Percentiles rank a stretch among this genome's conserved stretches.
These are phyloP conservation scores for Cutaneotrichosporon arboriforme DNA, from an alignment of 1,284 basidiomycete species.

Conservation along the genomic window DNA sequence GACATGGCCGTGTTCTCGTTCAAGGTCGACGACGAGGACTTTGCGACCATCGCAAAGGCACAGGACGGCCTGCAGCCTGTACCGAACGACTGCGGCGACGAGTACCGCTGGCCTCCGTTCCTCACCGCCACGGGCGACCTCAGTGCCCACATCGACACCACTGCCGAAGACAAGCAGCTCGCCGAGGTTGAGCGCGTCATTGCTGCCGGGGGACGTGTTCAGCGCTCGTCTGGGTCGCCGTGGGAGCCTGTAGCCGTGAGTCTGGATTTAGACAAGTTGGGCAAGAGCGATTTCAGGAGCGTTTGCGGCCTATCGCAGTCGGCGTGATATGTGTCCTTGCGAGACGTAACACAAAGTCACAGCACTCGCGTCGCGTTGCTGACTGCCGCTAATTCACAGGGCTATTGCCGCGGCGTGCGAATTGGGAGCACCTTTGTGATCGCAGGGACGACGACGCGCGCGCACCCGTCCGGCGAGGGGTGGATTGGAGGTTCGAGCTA, in stretches of 20 bases:
- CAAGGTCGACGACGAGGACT: slow-evolving; percentile 4
- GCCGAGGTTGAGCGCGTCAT: slow-evolving; percentile 6
- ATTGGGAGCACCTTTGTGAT: slow-evolving; percentile 7
- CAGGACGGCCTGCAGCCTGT: neutral
- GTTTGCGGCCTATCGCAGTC: too few relatives aligned
- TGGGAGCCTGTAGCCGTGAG: slow-evolving; percentile 14
- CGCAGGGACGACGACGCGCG: slow-evolving; percentile 14
- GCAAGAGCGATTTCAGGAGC: too few relatives aligned
- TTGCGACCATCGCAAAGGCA: neutral
- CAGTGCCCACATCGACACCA: neutral
- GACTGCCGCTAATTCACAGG: neutral
- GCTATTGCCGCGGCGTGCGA: slow-evolving; percentile 11
- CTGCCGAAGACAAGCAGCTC: neutral
- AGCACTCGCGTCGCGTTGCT: neutral
- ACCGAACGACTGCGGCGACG: slow-evolving; percentile 11
- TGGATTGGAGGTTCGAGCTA: slow-evolving; percentile 6
- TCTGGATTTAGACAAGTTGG: neutral
- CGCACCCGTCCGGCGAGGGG: slow-evolving; percentile 4
- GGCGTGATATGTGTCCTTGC: too few relatives aligned
- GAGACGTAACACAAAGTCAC: neutral
- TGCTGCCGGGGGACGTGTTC: slow-evolving; percentile 1
- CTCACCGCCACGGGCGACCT: slow-evolving; percentile 1
- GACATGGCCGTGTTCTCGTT: slow-evolving; percentile 1
- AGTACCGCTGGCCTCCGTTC: slow-evolving; percentile 12
- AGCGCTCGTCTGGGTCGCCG: slow-evolving; percentile 5